Base-by-base conservation (phyloP, 495 filamentous ascomycete species). In the Viridothelium virens region DNA sequence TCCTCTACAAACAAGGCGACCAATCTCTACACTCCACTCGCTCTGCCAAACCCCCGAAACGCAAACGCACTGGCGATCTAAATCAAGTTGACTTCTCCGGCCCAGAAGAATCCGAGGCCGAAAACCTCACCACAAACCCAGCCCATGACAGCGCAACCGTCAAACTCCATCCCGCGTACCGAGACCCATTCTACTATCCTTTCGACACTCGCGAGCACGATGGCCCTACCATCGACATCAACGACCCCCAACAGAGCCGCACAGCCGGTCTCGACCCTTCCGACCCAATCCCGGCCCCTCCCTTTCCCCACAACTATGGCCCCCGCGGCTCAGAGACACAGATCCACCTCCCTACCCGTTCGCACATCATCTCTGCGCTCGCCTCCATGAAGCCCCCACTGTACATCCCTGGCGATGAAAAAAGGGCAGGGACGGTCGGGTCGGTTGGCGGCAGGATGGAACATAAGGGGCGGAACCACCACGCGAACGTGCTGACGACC, bases 401-500 rank as follows among this genome's bases (percentile, higher is more conserved):
- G 1, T 66, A 65, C 33, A 18, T 65, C 7, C 14, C 56, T 47
- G 36, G 36, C 1, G 33, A n/a, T 16, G 36, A 9, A 11, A 62
- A 34, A 36, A 10, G 18, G 46, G 36, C 63, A 11, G 65, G 67
- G 33, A 47, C 46, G 38, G 56, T 56, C 2, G 61, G 31, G 1
- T 69, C 69, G 2, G 63, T 80, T n/a, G n/a, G n/a, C n/a, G n/a
- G n/a, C n/a, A n/a, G n/a, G n/a, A n/a, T n/a, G n/a, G n/a, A n/a
- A n/a, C n/a, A n/a, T n/a, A n/a, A n/a, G n/a, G n/a, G n/a, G 37
- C 79, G 83, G 50, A 71, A 83, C 33, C 85, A 81, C n/a, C 88
- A 91, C 73, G 70, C 89, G 2, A 74, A 74, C 12, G 81, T 82
- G 3, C 73, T 91, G 63, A 86, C 83, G 2, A 78, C 84, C 16